These are phyloP conservation scores for Cladosporium halotolerans DNA, from an alignment of 2,329 filamentous ascomycete genomes.

Conservation along the genomic window DNA sequence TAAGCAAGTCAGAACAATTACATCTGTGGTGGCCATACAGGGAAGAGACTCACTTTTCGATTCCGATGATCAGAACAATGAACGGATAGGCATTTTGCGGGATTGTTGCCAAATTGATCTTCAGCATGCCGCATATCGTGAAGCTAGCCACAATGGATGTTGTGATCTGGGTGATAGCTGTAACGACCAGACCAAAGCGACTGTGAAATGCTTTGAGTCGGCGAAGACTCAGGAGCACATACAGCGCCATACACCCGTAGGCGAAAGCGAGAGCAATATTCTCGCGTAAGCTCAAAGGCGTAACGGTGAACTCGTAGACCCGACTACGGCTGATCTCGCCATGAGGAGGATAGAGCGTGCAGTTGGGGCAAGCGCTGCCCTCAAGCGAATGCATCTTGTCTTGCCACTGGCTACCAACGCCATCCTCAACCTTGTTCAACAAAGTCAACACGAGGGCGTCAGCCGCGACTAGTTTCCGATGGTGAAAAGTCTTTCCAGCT, in stretches of 20 bases:
- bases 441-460: constrained; percentile 75
- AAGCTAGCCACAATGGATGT: constrained; percentile 74
- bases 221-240: constrained; percentile 61
- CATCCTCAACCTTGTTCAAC: constrained; percentile 61
- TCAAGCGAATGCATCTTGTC: constrained; percentile 51
- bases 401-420: constrained; percentile 61
- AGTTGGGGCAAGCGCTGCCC: constrained; percentile 45
- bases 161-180: constrained; percentile 59
- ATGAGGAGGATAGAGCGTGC: constrained; percentile 59
- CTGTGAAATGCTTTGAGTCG: constrained; percentile 71
- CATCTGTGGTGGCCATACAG: background rate
- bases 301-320: constrained; percentile 73
- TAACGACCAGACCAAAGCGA: constrained; percentile 63
- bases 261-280: constrained; percentile 57
- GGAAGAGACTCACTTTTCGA: constrained; percentile 52
- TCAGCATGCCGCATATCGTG: constrained; percentile 68
- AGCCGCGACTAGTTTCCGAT: constrained; percentile 60
- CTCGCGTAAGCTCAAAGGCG: constrained; percentile 63
- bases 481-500: constrained; percentile 70
- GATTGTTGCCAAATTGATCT: constrained; percentile 68
- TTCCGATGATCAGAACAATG: constrained; percentile 68
- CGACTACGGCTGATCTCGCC: constrained; percentile 51
- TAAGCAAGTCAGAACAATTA: constrained; percentile 15
- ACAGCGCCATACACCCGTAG: constrained; percentile 57
- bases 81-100: constrained; percentile 69